phyloP scores from a whole-genome alignment of 2,329 filamentous ascomycete genomes.

The Aspergillus calidoustus region DNA sequence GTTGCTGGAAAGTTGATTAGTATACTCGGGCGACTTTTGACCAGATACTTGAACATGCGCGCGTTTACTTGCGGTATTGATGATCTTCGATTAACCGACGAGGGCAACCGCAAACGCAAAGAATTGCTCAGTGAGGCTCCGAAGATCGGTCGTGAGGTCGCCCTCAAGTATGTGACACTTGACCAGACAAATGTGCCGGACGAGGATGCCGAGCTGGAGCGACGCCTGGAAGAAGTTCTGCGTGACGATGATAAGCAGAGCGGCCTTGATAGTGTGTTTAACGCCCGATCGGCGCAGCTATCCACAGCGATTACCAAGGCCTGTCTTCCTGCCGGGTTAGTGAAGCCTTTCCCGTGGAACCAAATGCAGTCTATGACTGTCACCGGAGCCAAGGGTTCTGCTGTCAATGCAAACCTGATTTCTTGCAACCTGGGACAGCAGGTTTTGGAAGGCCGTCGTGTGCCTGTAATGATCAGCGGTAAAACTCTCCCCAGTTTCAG shows the following conservation, averaged over 20 bases:
- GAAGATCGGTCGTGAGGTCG: slow-evolving; percentile 75
- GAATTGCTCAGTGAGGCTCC: slow-evolving; percentile 70
- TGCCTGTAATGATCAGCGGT: slow-evolving; percentile 96
- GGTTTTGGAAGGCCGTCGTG: slow-evolving; percentile 90
- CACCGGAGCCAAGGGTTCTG: slow-evolving; percentile 90
- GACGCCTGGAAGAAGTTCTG: slow-evolving; percentile 83
- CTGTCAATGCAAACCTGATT: slow-evolving; percentile 95
- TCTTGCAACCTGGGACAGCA: slow-evolving; percentile 98
- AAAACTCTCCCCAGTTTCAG: slow-evolving; percentile 95
- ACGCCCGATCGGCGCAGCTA: slow-evolving; percentile 68
- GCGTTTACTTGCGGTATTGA: slow-evolving; percentile 98
- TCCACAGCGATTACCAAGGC: slow-evolving; percentile 77
- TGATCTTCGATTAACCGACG: slow-evolving; percentile 81
- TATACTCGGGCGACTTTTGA: slow-evolving; percentile 85
- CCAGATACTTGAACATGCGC: slow-evolving; percentile 86
- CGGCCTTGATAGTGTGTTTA: slow-evolving; percentile 86
- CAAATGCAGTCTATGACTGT: slow-evolving; percentile 99
- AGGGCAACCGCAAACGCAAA: slow-evolving; percentile 74
- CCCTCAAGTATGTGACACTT: slow-evolving; percentile 86
- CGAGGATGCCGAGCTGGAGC: slow-evolving; percentile 71
- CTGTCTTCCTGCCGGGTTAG: slow-evolving; percentile 80
- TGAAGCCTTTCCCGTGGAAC: slow-evolving; percentile 93
- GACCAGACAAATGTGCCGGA: slow-evolving; percentile 65
- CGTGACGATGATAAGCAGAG: slow-evolving; percentile 90
- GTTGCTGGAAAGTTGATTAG: slow-evolving; percentile 86